Evolutionary conservation across 2,329 filamentous ascomycete genomes (phyloP).

Genomic region (Didymella arachidicola): DNA sequence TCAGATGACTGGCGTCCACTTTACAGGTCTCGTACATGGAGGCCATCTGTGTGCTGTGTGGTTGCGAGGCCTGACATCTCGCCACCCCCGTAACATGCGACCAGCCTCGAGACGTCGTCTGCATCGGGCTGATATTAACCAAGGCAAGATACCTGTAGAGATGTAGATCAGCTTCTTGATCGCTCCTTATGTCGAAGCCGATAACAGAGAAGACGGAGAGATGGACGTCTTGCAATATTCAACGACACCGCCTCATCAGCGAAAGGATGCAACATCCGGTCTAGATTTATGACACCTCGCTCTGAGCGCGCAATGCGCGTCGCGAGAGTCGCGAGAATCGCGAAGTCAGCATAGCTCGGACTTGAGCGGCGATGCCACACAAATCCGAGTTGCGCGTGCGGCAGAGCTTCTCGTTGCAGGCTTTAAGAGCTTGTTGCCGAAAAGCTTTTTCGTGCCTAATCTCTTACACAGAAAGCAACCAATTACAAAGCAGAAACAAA

Average conservation of each 20-base stretch:
- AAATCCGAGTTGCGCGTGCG: constrained; percentile 15
- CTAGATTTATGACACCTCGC: neutral
- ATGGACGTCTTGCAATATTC: neutral
- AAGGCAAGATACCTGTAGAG: neutral
- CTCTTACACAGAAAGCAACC: neutral
- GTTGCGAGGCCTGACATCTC: neutral
- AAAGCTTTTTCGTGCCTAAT: constrained; percentile 9
- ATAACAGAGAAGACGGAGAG: neutral
- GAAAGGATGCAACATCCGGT: neutral
- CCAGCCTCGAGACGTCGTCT: neutral
- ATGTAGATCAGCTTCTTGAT: neutral
- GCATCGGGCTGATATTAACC: neutral
- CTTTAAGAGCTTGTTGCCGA: constrained; percentile 3
- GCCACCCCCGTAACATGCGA: neutral
- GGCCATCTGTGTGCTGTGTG: neutral
- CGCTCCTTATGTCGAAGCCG: neutral
- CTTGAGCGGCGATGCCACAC: constrained; percentile 13
- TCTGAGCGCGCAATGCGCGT: neutral
- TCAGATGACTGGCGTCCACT: neutral
- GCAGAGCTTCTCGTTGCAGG: neutral
- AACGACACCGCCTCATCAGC: neutral
- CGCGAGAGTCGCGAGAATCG: constrained; percentile 2
- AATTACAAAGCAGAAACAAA: neutral
- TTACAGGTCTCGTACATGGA: neutral
- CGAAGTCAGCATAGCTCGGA: constrained; percentile 7